Evolutionary conservation across 257 asterid genomes (phyloP).

Genomic region (Prunella vulgaris): DNA sequence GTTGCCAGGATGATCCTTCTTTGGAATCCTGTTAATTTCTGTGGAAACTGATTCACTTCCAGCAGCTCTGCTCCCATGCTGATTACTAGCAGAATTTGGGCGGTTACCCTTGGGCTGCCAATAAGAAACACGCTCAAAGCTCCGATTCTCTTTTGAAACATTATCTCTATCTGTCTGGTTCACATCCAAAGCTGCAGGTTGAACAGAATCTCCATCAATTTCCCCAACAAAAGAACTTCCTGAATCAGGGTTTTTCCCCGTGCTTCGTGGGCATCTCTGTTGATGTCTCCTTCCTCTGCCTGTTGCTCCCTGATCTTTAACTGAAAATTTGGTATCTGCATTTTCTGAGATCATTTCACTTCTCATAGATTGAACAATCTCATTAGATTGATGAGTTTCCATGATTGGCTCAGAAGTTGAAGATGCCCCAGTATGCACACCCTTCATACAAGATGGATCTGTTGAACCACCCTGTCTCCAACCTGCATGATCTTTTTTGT

Average conservation of each 20-base stretch:
- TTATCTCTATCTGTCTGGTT: slow-evolving; percentile 41
- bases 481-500: slow-evolving; percentile 49
- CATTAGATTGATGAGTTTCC: slow-evolving; percentile 27
- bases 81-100: slow-evolving; percentile 34
- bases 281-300: slow-evolving; percentile 61
- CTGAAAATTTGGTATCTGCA: slow-evolving; percentile 32
- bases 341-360: slow-evolving; percentile 27
- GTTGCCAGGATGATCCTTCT: slow-evolving; percentile 36
- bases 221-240: slow-evolving; percentile 34
- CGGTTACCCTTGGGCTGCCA: slow-evolving; percentile 74
- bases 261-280: slow-evolving; percentile 39
- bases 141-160: slow-evolving; percentile 41
- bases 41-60: slow-evolving; percentile 30
- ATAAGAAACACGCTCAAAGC: slow-evolving; percentile 49
- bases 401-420: slow-evolving; percentile 35
- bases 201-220: slow-evolving; percentile 33
- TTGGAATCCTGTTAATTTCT: slow-evolving; percentile 34
- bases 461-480: slow-evolving; percentile 57
- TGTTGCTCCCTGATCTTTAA: slow-evolving; percentile 47
- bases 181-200: slow-evolving; percentile 31
- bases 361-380: slow-evolving; percentile 25
- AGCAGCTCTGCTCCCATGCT: slow-evolving; percentile 34
- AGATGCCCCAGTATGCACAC: slow-evolving; percentile 26
- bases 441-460: slow-evolving; percentile 35
- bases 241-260: slow-evolving; percentile 36